Conservation (phyloP, 306 rosid genomes). For the Inga leiocalycina region DNA sequence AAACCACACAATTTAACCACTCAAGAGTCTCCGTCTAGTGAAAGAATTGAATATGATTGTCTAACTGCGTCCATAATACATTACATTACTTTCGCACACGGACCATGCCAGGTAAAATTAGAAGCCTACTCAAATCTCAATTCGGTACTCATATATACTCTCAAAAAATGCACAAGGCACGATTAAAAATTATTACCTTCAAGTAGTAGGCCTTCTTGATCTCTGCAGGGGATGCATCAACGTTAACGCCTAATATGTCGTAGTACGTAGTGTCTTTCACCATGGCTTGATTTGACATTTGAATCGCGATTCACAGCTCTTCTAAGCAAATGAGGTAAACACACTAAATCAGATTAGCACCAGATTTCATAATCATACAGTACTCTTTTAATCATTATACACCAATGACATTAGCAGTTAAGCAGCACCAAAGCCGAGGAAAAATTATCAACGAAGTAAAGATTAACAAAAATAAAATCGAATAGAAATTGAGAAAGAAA, state of each 20-base stretch:
- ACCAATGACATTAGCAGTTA: background rate
- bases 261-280: constrained; percentile 81
- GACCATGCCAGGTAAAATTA: background rate
- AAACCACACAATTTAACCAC: constrained; percentile 1
- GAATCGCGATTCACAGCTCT: constrained; percentile 42
- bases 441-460: constrained; percentile 27
- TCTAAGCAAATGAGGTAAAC: constrained; percentile 21
- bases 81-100: background rate
- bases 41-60: constrained; percentile 4
- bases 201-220: constrained; percentile 91
- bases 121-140: constrained; percentile 12
- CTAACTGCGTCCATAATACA: background rate
- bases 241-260: constrained; percentile 72
- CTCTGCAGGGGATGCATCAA: constrained; percentile 73
- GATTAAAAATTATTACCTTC: constrained; percentile 57
- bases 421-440: background rate
- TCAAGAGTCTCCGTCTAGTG: background rate
- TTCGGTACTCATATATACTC: background rate
- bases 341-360: background rate
- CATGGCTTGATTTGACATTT: constrained; percentile 46
- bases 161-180: background rate
- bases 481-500: constrained; percentile 1
- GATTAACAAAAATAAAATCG: background rate
- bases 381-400: background rate
- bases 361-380: background rate